These are phyloP conservation scores for Dioscorea dumetorum DNA, from an alignment of 106 monocot species.

Conservation along the genomic window DNA sequence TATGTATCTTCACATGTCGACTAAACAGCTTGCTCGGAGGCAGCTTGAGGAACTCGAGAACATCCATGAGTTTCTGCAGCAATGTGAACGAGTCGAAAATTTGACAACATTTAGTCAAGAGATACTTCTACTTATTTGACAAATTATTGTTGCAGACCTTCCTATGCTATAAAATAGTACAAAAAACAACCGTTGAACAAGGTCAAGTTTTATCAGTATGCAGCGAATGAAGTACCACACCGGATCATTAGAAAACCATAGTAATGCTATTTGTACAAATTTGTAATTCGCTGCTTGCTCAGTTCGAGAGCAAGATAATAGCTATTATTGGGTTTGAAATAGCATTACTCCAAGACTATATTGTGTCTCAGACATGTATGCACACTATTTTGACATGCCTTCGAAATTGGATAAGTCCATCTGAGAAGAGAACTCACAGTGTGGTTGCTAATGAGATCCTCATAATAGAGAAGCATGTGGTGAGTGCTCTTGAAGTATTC, in stretches of 20 bases:
- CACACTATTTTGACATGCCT: background rate
- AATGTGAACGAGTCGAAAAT: too few relatives aligned
- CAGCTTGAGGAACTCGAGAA: constrained; percentile 66
- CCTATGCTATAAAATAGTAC: too few relatives aligned
- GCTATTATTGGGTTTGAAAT: too few relatives aligned
- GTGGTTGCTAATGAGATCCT: constrained; percentile 63
- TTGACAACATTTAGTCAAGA: background rate
- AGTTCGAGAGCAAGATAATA: too few relatives aligned
- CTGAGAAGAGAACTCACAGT: constrained; percentile 33
- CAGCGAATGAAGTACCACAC: too few relatives aligned
- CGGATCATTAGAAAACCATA: too few relatives aligned
- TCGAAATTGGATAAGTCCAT: background rate
- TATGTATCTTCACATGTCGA: constrained; percentile 88
- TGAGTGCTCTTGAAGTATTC: constrained; percentile 65
- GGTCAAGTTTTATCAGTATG: too few relatives aligned
- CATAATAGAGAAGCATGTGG: constrained; percentile 77
- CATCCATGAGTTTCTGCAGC: constrained; percentile 50
- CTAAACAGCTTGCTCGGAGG: constrained; percentile 58
- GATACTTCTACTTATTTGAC: background rate
- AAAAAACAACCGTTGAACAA: too few relatives aligned
- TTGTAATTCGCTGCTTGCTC: too few relatives aligned
- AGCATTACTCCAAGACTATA: background rate
- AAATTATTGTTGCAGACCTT: background rate
- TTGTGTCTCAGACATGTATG: background rate
- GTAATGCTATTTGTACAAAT: too few relatives aligned